These are phyloP conservation scores for Fibroporia radiculosa DNA, from an alignment of 768 basidiomycete species.

Conservation along the genomic window DNA sequence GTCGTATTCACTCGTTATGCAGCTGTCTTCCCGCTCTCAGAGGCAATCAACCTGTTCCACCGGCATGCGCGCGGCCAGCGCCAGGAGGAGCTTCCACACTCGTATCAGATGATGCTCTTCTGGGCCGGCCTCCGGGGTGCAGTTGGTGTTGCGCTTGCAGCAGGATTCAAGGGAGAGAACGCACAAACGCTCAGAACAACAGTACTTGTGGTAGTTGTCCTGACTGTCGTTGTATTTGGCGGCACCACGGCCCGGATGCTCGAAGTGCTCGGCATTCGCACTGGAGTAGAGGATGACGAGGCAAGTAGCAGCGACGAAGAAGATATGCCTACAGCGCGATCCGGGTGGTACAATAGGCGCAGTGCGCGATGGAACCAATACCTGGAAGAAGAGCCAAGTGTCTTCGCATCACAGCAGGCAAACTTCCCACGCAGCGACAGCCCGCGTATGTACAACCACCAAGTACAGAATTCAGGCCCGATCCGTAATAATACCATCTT, in stretches of 20 bases:
- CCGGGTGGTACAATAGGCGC: constrained; percentile 25
- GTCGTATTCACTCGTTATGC: constrained; percentile 94
- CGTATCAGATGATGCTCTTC: constrained; percentile 99
- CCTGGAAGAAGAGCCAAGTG: constrained; percentile 14
- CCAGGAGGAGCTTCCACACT: constrained; percentile 88
- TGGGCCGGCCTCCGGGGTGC: constrained; percentile 98
- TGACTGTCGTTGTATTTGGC: constrained; percentile 91
- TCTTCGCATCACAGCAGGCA: constrained; percentile 14
- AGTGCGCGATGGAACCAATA: constrained; percentile 36
- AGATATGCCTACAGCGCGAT: constrained; percentile 28
- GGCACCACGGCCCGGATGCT: constrained; percentile 98
- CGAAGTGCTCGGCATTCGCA: constrained; percentile 91
- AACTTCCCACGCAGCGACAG: constrained; percentile 25
- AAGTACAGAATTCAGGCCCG: constrained; percentile 24
- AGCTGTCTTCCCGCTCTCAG: constrained; percentile 92
- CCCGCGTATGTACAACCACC: constrained; percentile 54
- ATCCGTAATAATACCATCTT: constrained; percentile 34
- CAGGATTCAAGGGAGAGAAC: constrained; percentile 91
- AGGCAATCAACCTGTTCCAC: constrained; percentile 91
- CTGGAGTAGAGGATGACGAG: constrained; percentile 90
- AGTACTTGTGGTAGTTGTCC: constrained; percentile 90
- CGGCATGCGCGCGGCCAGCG: constrained; percentile 79
- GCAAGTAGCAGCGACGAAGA: constrained; percentile 48
- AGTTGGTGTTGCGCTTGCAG: constrained; percentile 94
- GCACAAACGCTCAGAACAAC: constrained; percentile 88